Evolutionary conservation across 1,139 yeast species (phyloP), one percentile per base, ranked within the genome.

Genomic region (Sugiyamaella pinicola): DNA sequence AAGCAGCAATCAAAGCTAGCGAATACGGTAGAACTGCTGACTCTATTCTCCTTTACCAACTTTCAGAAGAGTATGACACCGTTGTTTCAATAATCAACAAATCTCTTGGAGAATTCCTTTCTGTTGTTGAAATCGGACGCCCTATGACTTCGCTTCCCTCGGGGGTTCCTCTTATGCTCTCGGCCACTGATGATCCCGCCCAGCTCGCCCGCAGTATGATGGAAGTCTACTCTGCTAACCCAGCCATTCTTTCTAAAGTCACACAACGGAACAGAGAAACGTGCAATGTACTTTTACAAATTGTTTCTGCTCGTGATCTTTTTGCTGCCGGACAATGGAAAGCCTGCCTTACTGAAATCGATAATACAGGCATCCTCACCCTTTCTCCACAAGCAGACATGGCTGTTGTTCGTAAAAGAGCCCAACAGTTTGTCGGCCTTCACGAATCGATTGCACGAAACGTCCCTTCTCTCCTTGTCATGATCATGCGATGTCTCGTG

Each of bases 21-120:
- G 95, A 89, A 61, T 98, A 90, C 66, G 98, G 98, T 2, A 79
- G 96, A 63, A 78, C 84, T 4, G 82, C 87, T 57, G 98, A 95
- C 67, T 89, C 98, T 9, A 80, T 95, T 54, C 74, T 88, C 53
- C 76, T 93, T 54, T 93, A 88, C 67, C 96, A 91, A 72, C 78
- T 91, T 58, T 82, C 96, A 52, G 95, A 88, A 70, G 96, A 91
- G 64, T 87, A 85, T 68, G 87, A 87, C 65, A 84, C 88, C 26
- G 98, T 89, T n/a, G 80, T 91, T 12, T 70, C 79, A 0, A 79
- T 89, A 56, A 81, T 91, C 57, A 91, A 89, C 71, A 81, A 82
- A 64, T 73, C 89, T 29, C 74, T 93, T 49, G 90, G 97, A 40
- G 96, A 91, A 64, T 78, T 85, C 21, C 75, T 93, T 50, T 78